A percentile compares a stretch with the other conserved stretches of the same genome.
Conservation (phyloP, 495 filamentous ascomycete species). For the Cercophora newfieldiana region DNA sequence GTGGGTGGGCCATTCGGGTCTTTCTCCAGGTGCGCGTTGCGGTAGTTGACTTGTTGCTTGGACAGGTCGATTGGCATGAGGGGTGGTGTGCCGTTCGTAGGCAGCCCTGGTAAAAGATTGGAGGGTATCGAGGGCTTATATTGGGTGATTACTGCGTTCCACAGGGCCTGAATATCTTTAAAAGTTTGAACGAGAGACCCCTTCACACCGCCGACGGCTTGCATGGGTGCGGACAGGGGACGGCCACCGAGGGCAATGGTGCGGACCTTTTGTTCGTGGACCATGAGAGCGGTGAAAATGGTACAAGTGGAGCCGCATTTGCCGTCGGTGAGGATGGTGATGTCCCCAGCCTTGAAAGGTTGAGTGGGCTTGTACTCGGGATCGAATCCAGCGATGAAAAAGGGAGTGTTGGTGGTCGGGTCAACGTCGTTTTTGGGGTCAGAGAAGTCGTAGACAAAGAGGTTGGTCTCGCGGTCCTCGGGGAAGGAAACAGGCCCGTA, state of each 20-base stretch:
- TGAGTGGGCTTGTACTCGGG: slow-evolving; percentile 32
- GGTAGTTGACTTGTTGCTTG: slow-evolving; percentile 39
- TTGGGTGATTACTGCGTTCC: background rate
- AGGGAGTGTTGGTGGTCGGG: slow-evolving; percentile 25
- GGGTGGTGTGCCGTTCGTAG: slow-evolving; percentile 4
- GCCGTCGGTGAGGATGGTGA: slow-evolving; percentile 55
- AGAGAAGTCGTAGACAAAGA: slow-evolving; percentile 33
- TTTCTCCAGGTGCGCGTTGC: slow-evolving; percentile 43
- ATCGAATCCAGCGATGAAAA: slow-evolving; percentile 24
- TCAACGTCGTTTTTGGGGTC: slow-evolving; percentile 21
- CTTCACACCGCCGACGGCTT: slow-evolving; percentile 63
- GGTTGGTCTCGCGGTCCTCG: slow-evolving; percentile 8
- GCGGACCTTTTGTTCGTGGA: slow-evolving; percentile 57
- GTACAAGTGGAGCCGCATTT: slow-evolving; percentile 65
- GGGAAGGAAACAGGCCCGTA: slow-evolving; percentile 9
- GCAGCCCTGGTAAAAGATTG: background rate
- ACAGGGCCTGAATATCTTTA: background rate
- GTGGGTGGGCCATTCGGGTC: slow-evolving; percentile 34
- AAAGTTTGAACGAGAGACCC: slow-evolving; percentile 37
- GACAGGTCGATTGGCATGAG: slow-evolving; percentile 23
- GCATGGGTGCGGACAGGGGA: slow-evolving; percentile 53
- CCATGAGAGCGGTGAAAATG: slow-evolving; percentile 59
- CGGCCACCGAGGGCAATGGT: slow-evolving; percentile 62
- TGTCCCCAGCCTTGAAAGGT: slow-evolving; percentile 39
- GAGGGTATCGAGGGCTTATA: background rate